Evolutionary conservation across 495 filamentous ascomycete genomes (phyloP).

Genomic region (Durotheca rogersii): DNA sequence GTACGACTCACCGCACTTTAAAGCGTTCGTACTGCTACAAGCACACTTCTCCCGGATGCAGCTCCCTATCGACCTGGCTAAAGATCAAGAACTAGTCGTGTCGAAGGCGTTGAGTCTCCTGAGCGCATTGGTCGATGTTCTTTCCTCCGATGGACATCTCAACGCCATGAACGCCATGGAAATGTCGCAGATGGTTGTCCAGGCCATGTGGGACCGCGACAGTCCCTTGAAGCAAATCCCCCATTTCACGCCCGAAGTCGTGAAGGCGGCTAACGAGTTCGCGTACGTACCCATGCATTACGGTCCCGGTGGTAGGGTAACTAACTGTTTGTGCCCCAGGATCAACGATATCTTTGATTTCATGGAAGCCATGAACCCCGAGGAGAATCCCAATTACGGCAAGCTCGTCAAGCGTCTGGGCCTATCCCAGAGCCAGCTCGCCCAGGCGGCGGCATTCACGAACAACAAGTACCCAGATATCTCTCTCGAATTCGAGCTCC

Average conservation of each 20-base stretch:
- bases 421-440: conserved; percentile 77
- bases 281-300: conserved; percentile 55
- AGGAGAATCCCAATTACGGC: conserved; percentile 78
- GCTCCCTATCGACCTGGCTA: conserved; percentile 92
- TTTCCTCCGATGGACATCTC: conserved; percentile 92
- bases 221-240: conserved; percentile 97
- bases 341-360: conserved; percentile 96
- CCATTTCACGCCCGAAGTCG: conserved; percentile 80
- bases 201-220: conserved; percentile 98
- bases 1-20: conserved; percentile 96
- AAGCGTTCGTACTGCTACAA: conserved; percentile 92
- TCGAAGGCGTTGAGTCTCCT: conserved; percentile 83
- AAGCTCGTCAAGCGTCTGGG: conserved; percentile 72
- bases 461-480: conserved; percentile 95
- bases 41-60: conserved; percentile 98
- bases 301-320: conserved; percentile 3
- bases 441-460: conserved; percentile 91
- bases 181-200: conserved; percentile 98
- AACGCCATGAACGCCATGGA: conserved; percentile 99
- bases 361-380: conserved; percentile 97
- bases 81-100: conserved; percentile 89
- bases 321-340: conserved; percentile 47
- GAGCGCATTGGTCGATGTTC: conserved; percentile 89
- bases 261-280: conserved; percentile 78
- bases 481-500: conserved; percentile 82